Evolutionary conservation across 2,329 filamentous ascomycete genomes (phyloP).

Genomic region (Penicillium sp.): DNA sequence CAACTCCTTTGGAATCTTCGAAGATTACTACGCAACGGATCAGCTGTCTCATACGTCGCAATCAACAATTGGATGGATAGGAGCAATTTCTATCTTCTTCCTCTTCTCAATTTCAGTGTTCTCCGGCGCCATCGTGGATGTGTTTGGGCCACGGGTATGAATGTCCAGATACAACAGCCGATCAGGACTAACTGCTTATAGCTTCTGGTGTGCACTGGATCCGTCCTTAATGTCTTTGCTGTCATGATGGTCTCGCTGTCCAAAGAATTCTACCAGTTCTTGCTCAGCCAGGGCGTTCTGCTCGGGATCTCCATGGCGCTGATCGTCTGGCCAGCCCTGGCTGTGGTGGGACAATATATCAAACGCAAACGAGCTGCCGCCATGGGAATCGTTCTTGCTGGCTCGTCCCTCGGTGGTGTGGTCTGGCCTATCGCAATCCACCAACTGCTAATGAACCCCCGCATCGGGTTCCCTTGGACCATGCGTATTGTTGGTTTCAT

Average conservation of each 20-base stretch:
- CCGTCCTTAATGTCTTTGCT: conserved; percentile 28
- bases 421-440: conserved; percentile 37
- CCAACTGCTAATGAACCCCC: conserved; percentile 26
- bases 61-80: conserved; percentile 38
- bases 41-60: conserved; percentile 26
- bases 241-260: conserved; percentile 42
- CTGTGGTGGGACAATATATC: conserved; percentile 32
- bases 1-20: conserved; percentile 39
- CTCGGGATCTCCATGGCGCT: conserved; percentile 33
- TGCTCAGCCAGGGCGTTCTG: conserved; percentile 40
- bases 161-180: background rate
- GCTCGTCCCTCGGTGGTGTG: conserved; percentile 37
- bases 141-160: conserved; percentile 31
- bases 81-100: conserved; percentile 32
- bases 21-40: conserved; percentile 32
- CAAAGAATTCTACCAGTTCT: conserved; percentile 37
- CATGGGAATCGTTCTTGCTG: conserved; percentile 33
- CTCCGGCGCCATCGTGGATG: conserved; percentile 32
- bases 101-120: conserved; percentile 30
- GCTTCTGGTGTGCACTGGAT: conserved; percentile 30
- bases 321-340: conserved; percentile 30
- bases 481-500: conserved; percentile 42
- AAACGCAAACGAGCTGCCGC: conserved; percentile 30
- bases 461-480: conserved; percentile 36
- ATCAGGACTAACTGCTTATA: conserved; percentile 9